These are phyloP conservation scores for Solanum okadae DNA, from an alignment of 257 asterid genomes.

Conservation along the genomic window DNA sequence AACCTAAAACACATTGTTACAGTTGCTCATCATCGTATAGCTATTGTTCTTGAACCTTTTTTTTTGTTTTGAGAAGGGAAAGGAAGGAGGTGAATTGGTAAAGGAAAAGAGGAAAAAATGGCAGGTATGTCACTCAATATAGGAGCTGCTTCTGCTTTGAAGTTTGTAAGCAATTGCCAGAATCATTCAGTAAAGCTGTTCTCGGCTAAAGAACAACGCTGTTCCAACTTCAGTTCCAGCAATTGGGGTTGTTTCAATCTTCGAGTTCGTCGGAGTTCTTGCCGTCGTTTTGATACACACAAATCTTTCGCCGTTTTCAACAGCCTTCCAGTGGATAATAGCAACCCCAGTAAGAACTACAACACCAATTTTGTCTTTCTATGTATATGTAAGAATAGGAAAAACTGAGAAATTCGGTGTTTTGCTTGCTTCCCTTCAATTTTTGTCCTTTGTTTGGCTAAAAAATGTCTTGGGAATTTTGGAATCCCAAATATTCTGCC, in stretches of 20 bases:
- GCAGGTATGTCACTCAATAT: slow-evolving; percentile 15
- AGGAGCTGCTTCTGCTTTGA: slow-evolving; percentile 5
- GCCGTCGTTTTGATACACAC: slow-evolving; percentile 5
- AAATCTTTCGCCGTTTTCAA: slow-evolving; percentile 13
- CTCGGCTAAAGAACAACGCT: not conserved
- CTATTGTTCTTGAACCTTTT: not conserved
- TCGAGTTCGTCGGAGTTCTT: slow-evolving; percentile 9
- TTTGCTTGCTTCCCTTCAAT: not conserved
- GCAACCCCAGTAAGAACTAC: slow-evolving; percentile 7
- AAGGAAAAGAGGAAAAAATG: slow-evolving; percentile 4
- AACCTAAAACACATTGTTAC: not conserved
- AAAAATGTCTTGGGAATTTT: not conserved
- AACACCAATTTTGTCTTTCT: not conserved
- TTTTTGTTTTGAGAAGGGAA: not conserved
- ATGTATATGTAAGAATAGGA: not conserved
- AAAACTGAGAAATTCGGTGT: not conserved
- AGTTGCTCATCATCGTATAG: not conserved
- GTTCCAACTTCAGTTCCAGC: slow-evolving; percentile 9
- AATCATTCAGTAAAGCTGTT: slow-evolving; percentile 13
- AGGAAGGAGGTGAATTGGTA: not conserved
- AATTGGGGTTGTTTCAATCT: slow-evolving; percentile 13
- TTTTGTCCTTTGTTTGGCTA: not conserved
- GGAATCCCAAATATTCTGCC: not conserved
- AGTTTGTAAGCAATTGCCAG: slow-evolving; percentile 2
- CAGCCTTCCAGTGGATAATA: slow-evolving; percentile 22